A percentile compares a stretch with the other conserved stretches of the same genome.
Evolutionary conservation across 306 rosid genomes (phyloP).

Genomic region (Mimosa bimucronata): DNA sequence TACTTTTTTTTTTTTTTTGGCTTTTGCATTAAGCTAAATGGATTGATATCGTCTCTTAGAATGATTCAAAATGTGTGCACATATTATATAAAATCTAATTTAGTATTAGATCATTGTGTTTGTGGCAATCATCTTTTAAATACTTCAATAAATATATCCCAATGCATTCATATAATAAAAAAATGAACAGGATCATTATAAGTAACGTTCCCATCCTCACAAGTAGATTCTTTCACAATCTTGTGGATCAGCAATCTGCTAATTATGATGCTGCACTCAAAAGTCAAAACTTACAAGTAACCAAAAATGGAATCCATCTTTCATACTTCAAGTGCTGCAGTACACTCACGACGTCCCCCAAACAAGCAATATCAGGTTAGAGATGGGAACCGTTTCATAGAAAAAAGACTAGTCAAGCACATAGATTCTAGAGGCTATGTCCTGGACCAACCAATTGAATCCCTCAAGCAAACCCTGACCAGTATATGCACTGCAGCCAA

Average conservation of each 20-base stretch:
- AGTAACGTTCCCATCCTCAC: background rate
- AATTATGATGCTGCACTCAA: background rate
- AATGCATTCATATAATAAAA: too few species aligned
- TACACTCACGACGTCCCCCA: background rate
- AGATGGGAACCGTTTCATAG: constrained; percentile 20
- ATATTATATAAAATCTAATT: too few species aligned
- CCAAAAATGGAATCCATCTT: background rate
- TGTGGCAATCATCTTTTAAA: too few species aligned
- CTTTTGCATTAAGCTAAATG: too few species aligned
- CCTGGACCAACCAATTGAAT: constrained; percentile 89
- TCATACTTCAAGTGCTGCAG: constrained; percentile 21
- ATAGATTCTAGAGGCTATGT: constrained; percentile 83
- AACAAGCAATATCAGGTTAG: constrained; percentile 14
- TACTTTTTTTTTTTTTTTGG: too few species aligned
- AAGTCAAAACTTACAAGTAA: background rate
- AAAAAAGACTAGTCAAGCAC: constrained; percentile 50
- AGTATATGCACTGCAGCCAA: constrained; percentile 80
- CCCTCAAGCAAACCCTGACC: constrained; percentile 90
- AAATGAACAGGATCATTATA: too few species aligned
- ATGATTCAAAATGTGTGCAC: too few species aligned
- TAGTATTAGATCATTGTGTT: too few species aligned
- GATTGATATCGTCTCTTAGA: too few species aligned
- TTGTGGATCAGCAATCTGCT: background rate
- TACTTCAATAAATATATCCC: too few species aligned
- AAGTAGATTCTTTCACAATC: background rate